phyloP scores from a whole-genome alignment of 441 rosid genomes.

The Melastoma candidum region DNA sequence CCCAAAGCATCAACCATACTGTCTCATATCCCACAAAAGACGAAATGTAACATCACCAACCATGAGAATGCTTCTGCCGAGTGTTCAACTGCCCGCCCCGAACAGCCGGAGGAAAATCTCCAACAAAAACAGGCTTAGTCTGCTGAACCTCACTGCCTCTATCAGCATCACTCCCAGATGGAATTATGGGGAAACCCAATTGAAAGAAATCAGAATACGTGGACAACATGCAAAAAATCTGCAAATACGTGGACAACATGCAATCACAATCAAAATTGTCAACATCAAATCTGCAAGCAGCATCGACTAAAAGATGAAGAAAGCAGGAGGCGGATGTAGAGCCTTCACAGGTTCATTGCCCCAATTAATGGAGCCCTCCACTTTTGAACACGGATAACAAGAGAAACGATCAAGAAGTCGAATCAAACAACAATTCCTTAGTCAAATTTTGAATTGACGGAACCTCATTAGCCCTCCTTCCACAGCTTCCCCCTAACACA shows the following conservation, averaged over 20 bases:
- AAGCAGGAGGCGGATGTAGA: too few relatives aligned
- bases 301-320: too few relatives aligned
- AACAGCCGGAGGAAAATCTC: slow-evolving; percentile 73
- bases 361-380: too few relatives aligned
- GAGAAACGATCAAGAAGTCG: too few relatives aligned
- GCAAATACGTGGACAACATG: not conserved
- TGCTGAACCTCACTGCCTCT: slow-evolving; percentile 44
- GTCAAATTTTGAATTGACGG: too few relatives aligned
- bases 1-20: not conserved
- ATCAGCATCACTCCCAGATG: slow-evolving; percentile 36
- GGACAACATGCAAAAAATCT: not conserved
- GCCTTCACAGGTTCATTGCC: too few relatives aligned
- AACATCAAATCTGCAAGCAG: too few relatives aligned
- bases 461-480: too few relatives aligned
- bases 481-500: too few relatives aligned
- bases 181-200: slow-evolving; percentile 34
- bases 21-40: slow-evolving; percentile 9
- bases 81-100: slow-evolving; percentile 60
- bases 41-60: slow-evolving; percentile 27
- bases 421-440: too few relatives aligned
- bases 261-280: too few relatives aligned
- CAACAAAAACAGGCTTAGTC: slow-evolving; percentile 78
- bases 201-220: slow-evolving; percentile 4
- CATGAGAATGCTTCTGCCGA: slow-evolving; percentile 40
- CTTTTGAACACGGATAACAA: too few relatives aligned